Evolutionary conservation across 805 yeast genomes (phyloP).

Genomic region (Candida nemodendra): DNA sequence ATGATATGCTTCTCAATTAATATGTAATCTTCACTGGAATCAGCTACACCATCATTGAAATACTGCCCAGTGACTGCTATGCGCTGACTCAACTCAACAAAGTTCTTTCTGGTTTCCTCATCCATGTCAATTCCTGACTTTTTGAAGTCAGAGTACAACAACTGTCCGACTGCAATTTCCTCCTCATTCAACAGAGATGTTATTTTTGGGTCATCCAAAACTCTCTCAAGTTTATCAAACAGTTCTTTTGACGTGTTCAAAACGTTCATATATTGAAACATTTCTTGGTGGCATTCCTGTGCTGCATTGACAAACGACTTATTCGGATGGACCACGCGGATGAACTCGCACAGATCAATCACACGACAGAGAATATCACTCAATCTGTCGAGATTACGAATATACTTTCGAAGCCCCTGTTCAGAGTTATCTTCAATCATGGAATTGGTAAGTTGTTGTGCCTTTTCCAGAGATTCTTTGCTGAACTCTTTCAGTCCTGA

Average conservation of each 20-base stretch:
- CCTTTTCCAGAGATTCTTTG: conserved; percentile 57
- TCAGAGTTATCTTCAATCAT: conserved; percentile 48
- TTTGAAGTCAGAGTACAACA: conserved; percentile 80
- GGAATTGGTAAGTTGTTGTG: conserved; percentile 57
- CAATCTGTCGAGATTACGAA: conserved; percentile 72
- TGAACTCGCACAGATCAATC: conserved; percentile 90
- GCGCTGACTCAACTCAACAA: conserved; percentile 75
- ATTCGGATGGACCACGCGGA: conserved; percentile 85
- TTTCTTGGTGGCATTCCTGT: conserved; percentile 78
- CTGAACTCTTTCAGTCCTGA: conserved; percentile 70
- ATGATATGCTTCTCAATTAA: conserved; percentile 28
- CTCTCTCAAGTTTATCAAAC: conserved; percentile 56
- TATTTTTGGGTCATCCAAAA: conserved; percentile 44
- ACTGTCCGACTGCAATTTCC: conserved; percentile 78
- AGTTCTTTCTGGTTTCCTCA: conserved; percentile 57
- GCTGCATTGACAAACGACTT: conserved; percentile 71
- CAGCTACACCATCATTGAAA: conserved; percentile 53
- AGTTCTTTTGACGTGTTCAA: conserved; percentile 80
- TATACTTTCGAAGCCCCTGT: conserved; percentile 47
- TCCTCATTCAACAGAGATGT: conserved; percentile 53
- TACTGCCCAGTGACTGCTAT: conserved; percentile 81
- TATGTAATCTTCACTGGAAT: conserved; percentile 27
- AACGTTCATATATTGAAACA: conserved; percentile 93
- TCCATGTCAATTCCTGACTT: conserved; percentile 87
- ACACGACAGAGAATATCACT: conserved; percentile 90